Base-by-base conservation (phyloP, 352 stramenopile genomes). In the Pythium coloratum region DNA sequence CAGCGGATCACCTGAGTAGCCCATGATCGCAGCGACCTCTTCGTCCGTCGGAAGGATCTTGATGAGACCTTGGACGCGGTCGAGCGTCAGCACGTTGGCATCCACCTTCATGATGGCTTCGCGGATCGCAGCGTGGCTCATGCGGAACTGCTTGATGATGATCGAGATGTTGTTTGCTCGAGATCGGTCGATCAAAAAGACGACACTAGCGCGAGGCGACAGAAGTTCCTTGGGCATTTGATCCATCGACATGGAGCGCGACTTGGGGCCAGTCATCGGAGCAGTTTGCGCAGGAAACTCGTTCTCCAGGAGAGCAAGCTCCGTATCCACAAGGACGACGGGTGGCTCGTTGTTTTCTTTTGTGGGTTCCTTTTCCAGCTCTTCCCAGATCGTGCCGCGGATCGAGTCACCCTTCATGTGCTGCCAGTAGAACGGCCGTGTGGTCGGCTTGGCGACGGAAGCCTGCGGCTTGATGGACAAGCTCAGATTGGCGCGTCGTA, bases 81-180 rank as follows among this genome's bases (percentile, higher is more conserved):
- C 89, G 20, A 94, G 71, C 5, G 75, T 93, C 2, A 96, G 63
- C 2, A 95, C 81, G 44, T 76, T 83, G 1, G 81, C 70, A 55
- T 97, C 90, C 46, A 95, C 82, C 32, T 86, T 89, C 76, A 96
- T 90, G 30, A 95, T 87, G 5, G 89, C 88, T 55, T 92, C 78
- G 1, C 89, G 82, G 49, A 97, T 69, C 18, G 89, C 80, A 0
- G 81, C 75, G 51, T 92, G 86, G 77, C 82, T 97, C 79, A 99
- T 97, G 51, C 96, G 90, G 49, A 99, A 92, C 69, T 97, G 90
- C 69, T 97, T 97, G 47, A 99, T 84, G 69, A 98, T 98, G 69
- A 99, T 99, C 18, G 95, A 97, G n/a, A 98, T 96, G 62, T 95
- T 95, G 70, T 93, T 93, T 6, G 85, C 82, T 5, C 85, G 71